A percentile compares a stretch with the other conserved stretches of the same genome.
These are phyloP conservation scores for Amaranthus tricolor DNA, from an alignment of 179 eudicot species.

Conservation along the genomic window DNA sequence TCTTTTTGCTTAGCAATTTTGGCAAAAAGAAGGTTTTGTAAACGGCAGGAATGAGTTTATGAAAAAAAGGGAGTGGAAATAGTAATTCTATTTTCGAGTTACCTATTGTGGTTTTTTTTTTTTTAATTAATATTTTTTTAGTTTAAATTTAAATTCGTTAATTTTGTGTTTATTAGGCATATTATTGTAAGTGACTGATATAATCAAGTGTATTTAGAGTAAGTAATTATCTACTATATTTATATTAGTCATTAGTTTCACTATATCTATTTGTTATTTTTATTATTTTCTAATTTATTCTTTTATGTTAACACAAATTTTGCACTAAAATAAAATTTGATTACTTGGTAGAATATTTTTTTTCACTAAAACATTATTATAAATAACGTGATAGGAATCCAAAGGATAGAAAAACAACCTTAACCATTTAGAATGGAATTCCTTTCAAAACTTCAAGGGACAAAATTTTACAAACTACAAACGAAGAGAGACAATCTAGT, in stretches of 20 bases:
- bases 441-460: no score
- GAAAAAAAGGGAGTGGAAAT: background rate
- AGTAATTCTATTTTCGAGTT: background rate
- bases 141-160: no score
- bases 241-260: background rate
- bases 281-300: background rate
- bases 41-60: slow-evolving; percentile 3
- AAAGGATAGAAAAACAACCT: no score
- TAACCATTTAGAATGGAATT: no score
- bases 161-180: background rate
- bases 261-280: background rate
- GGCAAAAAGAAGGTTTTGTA: slow-evolving; percentile 11
- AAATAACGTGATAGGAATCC: no score
- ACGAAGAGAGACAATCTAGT: no score
- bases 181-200: background rate
- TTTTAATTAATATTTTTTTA: background rate
- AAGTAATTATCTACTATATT: background rate
- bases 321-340: no score
- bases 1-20: background rate
- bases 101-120: background rate
- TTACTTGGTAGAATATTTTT: no score
- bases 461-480: no score
- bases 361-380: no score
- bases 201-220: slow-evolving; percentile 22
- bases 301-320: no score